Conservation (phyloP, 495 filamentous ascomycete species). For the Talaromyces adpressus region DNA sequence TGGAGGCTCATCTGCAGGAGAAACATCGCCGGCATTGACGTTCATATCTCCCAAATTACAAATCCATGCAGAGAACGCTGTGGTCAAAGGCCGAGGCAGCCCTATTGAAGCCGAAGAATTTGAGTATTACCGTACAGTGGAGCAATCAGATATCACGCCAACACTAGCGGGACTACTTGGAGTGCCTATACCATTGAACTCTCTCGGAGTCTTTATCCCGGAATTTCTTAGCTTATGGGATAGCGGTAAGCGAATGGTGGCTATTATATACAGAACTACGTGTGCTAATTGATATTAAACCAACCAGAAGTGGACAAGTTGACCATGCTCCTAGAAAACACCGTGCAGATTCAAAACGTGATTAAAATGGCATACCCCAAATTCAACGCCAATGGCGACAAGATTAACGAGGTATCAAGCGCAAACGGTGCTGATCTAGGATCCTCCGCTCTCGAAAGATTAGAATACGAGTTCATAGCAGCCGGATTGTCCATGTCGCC, state of each 20-base stretch:
- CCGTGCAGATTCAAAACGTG: conserved; percentile 68
- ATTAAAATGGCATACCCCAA: conserved; percentile 62
- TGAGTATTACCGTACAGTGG: conserved; percentile 72
- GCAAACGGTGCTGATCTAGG: conserved; percentile 13
- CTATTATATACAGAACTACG: neutral
- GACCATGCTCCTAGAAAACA: conserved; percentile 66
- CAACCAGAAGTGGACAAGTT: conserved; percentile 47
- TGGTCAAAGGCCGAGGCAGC: conserved; percentile 40
- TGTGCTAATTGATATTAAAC: neutral
- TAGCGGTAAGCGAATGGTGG: conserved; percentile 30
- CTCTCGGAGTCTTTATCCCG: conserved; percentile 78
- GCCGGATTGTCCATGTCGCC: conserved; percentile 14
- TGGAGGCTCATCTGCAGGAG: conserved; percentile 83
- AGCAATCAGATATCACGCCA: conserved; percentile 90
- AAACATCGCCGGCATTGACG: conserved; percentile 86
- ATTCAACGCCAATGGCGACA: conserved; percentile 38
- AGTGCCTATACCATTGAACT: conserved; percentile 88
- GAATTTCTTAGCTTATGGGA: conserved; percentile 72
- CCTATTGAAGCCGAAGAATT: conserved; percentile 46
- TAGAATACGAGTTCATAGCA: conserved; percentile 60
- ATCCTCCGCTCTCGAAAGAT: conserved; percentile 43
- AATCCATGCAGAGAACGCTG: conserved; percentile 8
- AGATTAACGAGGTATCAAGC: neutral
- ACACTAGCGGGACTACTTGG: conserved; percentile 84
- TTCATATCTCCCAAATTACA: conserved; percentile 86